Percentiles rank a stretch among this genome's conserved stretches.
Evolutionary conservation across 306 rosid genomes (phyloP).

Genomic region (Trichosanthes cucumerina): DNA sequence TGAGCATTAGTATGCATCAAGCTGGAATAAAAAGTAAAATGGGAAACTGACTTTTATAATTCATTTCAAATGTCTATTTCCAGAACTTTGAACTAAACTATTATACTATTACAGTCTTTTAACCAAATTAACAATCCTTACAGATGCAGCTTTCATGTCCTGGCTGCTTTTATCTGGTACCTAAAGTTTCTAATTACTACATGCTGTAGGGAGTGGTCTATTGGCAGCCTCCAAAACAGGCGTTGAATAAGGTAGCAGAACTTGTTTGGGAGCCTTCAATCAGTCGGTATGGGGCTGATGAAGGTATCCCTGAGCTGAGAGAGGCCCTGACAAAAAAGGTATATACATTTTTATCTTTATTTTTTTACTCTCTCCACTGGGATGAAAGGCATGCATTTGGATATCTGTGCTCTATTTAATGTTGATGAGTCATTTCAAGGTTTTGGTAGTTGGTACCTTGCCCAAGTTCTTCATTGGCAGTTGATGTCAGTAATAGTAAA

Average conservation of each 20-base stretch:
- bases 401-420: background rate
- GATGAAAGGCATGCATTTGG: background rate
- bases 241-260: conserved; percentile 68
- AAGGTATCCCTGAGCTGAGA: conserved; percentile 85
- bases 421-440: background rate
- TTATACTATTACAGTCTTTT: background rate
- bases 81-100: background rate
- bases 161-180: background rate
- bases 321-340: conserved; percentile 66
- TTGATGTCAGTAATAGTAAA: background rate
- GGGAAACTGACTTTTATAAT: background rate
- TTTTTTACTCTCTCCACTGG: background rate
- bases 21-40: background rate
- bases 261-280: conserved; percentile 73
- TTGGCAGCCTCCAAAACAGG: conserved; percentile 91
- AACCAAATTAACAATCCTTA: background rate
- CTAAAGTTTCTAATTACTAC: conserved; percentile 9
- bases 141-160: background rate
- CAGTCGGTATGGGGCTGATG: conserved; percentile 86
- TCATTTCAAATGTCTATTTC: background rate
- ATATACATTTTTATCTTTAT: background rate
- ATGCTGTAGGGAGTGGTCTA: conserved; percentile 74
- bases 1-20: background rate
- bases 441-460: background rate
- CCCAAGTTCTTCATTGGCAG: background rate